Percentiles rank a stretch among this genome's conserved stretches.
phyloP scores from a whole-genome alignment of 331 rosid genomes.

The Phaseolus coccineus region DNA sequence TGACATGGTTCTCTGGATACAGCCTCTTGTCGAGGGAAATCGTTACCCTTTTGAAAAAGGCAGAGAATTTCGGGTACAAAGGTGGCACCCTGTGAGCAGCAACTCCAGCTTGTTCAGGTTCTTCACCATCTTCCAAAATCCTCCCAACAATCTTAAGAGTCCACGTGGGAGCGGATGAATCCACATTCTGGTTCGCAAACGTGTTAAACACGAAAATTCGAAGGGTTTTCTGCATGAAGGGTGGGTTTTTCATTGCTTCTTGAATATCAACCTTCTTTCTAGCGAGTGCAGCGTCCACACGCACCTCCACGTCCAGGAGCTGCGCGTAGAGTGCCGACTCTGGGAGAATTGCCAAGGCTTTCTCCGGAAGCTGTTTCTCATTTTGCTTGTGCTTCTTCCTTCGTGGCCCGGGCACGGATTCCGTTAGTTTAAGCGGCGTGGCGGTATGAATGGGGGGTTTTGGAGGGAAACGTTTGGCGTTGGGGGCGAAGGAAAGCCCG shows the following conservation, averaged over 20 bases:
- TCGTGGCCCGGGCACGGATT: neutral
- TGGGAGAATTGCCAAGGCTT: neutral
- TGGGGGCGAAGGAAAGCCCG: neutral
- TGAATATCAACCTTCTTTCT: slow-evolving; percentile 6
- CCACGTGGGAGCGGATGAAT: neutral
- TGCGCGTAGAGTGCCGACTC: neutral
- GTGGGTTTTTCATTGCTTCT: slow-evolving; percentile 18
- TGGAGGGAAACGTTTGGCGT: slow-evolving; percentile 11
- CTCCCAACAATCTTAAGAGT: slow-evolving; percentile 19
- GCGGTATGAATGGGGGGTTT: neutral
- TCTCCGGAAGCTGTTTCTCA: slow-evolving; percentile 16
- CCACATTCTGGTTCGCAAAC: neutral
- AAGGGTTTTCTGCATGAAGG: neutral
- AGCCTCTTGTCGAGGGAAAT: slow-evolving; percentile 3
- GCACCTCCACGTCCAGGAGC: slow-evolving; percentile 1
- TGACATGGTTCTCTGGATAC: neutral
- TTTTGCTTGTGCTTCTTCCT: neutral
- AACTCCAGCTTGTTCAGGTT: neutral
- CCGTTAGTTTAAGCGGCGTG: neutral
- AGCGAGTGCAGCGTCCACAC: neutral
- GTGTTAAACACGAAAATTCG: slow-evolving; percentile 22
- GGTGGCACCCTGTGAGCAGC: neutral
- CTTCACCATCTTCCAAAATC: slow-evolving; percentile 10
- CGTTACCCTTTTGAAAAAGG: neutral
- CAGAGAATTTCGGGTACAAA: slow-evolving; percentile 1